A percentile compares a stretch with the other conserved stretches of the same genome.
phyloP scores from a whole-genome alignment of 805 yeast species.

The Tetrapisispora phaffii region DNA sequence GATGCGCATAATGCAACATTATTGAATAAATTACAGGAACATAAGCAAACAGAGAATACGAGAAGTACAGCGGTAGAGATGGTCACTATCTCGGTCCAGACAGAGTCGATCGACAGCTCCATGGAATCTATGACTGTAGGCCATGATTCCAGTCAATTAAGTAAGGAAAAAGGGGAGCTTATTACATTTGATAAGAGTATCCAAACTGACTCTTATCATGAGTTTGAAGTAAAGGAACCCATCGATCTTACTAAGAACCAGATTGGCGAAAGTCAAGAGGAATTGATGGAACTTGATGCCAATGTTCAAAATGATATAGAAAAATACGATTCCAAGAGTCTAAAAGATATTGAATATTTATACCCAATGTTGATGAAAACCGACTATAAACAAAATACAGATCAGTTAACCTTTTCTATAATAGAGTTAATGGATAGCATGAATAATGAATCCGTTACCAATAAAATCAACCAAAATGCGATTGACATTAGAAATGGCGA shows the following conservation, averaged over 20 bases:
- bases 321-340: not conserved
- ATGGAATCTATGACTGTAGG: not conserved
- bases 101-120: not conserved
- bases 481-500: not conserved
- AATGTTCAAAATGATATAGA: not conserved
- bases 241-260: not conserved
- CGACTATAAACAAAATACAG: not conserved
- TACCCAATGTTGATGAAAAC: not conserved
- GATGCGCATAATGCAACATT: constrained; percentile 4
- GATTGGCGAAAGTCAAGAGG: not conserved
- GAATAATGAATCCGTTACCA: not conserved
- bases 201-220: constrained; percentile 13
- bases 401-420: not conserved
- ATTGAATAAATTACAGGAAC: constrained; percentile 8
- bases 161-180: not conserved
- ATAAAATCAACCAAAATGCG: not conserved
- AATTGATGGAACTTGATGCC: not conserved
- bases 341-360: not conserved
- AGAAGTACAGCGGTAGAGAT: not conserved
- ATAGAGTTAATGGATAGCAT: not conserved
- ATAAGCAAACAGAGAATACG: not conserved
- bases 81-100: not conserved
- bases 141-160: no score
- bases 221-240: not conserved
- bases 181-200: constrained; percentile 19